These are phyloP conservation scores for Retiboletus flavoniger DNA, from an alignment of 1,284 basidiomycete genomes.

Conservation along the genomic window DNA sequence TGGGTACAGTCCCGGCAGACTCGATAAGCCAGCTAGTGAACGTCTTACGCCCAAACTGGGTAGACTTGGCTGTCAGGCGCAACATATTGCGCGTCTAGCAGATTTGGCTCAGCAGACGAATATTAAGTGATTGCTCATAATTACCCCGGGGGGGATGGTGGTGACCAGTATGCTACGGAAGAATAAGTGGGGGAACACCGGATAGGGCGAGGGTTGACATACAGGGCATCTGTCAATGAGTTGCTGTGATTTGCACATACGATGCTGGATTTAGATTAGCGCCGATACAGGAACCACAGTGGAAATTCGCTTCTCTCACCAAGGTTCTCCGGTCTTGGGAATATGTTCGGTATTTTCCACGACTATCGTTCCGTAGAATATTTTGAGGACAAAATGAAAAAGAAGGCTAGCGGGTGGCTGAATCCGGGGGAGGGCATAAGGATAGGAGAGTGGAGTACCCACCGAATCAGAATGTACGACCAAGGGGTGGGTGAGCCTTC, in stretches of 20 bases:
- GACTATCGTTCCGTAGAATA: conserved; percentile 87
- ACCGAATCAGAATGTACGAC: conserved; percentile 70
- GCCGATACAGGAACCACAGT: conserved; percentile 17
- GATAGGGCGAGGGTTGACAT: conserved; percentile 30
- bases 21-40: conserved; percentile 90
- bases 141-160: conserved; percentile 64
- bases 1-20: conserved; percentile 78
- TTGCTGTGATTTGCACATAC: conserved; percentile 83
- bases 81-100: conserved; percentile 65
- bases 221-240: conserved; percentile 83
- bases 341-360: conserved; percentile 74
- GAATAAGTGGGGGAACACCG: conserved; percentile 4
- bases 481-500: conserved; percentile 57
- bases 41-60: conserved; percentile 76
- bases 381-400: conserved; percentile 78
- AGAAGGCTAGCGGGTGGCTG: conserved; percentile 47
- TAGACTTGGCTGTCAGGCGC: conserved; percentile 80
- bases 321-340: conserved; percentile 68
- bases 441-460: conserved; percentile 5
- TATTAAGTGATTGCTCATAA: conserved; percentile 11
- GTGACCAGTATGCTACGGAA: conserved; percentile 60
- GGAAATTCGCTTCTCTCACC: conserved; percentile 44
- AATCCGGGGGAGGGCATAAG: not conserved
- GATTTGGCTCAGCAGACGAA: conserved; percentile 7
- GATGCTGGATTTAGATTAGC: conserved; percentile 39